These are phyloP conservation scores for Penicillium atrosanguineum DNA, from an alignment of 495 filamentous ascomycete species.

Conservation along the genomic window DNA sequence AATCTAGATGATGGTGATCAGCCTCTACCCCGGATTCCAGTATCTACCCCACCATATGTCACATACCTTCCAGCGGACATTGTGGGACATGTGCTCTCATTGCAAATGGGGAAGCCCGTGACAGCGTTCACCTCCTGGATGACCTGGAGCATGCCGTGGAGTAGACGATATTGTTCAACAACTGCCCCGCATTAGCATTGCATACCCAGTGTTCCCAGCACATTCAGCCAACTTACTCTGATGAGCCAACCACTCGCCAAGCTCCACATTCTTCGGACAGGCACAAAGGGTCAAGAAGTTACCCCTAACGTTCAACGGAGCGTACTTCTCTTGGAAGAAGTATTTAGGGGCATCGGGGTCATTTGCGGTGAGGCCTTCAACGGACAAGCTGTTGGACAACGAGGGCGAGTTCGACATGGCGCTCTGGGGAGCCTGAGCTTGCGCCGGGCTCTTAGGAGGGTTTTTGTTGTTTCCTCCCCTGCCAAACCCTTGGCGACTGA, in stretches of 20 bases:
- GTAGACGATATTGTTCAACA: constrained; percentile 84
- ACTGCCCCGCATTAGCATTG: constrained; percentile 50
- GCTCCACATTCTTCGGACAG: constrained; percentile 82
- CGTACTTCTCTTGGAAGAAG: constrained; percentile 77
- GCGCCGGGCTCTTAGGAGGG: constrained; percentile 47
- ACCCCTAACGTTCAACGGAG: constrained; percentile 85
- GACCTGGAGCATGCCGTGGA: constrained; percentile 79
- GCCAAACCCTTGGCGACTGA: constrained; percentile 52
- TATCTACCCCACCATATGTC: constrained; percentile 8
- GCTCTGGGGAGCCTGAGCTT: constrained; percentile 28
- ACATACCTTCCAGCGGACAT: constrained; percentile 91
- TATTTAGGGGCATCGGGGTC: constrained; percentile 60
- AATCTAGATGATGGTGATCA: constrained; percentile 51
- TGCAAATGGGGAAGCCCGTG: constrained; percentile 72
- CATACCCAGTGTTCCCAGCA: neutral
- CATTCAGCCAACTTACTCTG: constrained; percentile 61
- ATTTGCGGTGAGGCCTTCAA: constrained; percentile 49
- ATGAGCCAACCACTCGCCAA: constrained; percentile 91
- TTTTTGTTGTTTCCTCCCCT: constrained; percentile 53
- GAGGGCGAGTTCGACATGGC: constrained; percentile 60
- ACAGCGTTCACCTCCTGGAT: constrained; percentile 75
- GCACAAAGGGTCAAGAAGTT: constrained; percentile 95
- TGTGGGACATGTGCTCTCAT: constrained; percentile 74
- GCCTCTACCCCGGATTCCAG: constrained; percentile 6
- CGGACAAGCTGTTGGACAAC: constrained; percentile 46